Evolutionary conservation across 2,329 filamentous ascomycete species (phyloP), one percentile per base, ranked within the genome.

Genomic region (Alternaria brassicicola): DNA sequence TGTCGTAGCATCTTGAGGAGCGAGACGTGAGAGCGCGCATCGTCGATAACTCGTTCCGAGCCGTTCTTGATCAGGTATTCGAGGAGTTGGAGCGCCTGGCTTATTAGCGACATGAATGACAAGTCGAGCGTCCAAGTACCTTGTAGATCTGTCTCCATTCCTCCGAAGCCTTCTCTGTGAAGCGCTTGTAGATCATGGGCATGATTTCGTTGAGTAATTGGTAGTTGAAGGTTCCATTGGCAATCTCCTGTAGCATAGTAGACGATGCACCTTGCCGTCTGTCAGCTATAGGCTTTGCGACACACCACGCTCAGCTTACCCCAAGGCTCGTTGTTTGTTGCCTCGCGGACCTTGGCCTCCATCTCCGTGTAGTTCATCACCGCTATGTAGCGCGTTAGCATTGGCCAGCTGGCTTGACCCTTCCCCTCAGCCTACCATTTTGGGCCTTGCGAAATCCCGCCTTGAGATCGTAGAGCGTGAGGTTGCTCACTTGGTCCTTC

Each of bases 111-210:
- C 9, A 30, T 25, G 21, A 7, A 8, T 3, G 15, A 19, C 30
- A 19, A 26, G 19, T 19, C 36, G 47, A 46, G 19, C 38, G 42
- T 10, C 19, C 47, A 13, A 59, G 71, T 61, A 92, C 90, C 84
- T 99, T 99, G 86, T 99, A 99, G 75, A 99, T 99, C 79, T 99
- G 95, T 67, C 95, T 88, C 95, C 95, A 99, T 81, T 99, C 95
- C 77, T 99, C 95, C 55, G 95, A 94, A 7, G 93, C 86, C 83
- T 99, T 99, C 78, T 99, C 95, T 61, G 95, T 99, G 79, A 99
- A 99, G 65, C 95, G 91, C 74, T 96, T 95, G 83, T 99, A 99
- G 75, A 99, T 97, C 92, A 99, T 95, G 66, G 95, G 95, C 95
- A 99, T 99, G 76, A 99, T 98, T 79, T 99, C 95, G 79, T 98